These are phyloP conservation scores for Penstemon newberryi DNA, from an alignment of 257 asterid genomes.

Conservation along the genomic window DNA sequence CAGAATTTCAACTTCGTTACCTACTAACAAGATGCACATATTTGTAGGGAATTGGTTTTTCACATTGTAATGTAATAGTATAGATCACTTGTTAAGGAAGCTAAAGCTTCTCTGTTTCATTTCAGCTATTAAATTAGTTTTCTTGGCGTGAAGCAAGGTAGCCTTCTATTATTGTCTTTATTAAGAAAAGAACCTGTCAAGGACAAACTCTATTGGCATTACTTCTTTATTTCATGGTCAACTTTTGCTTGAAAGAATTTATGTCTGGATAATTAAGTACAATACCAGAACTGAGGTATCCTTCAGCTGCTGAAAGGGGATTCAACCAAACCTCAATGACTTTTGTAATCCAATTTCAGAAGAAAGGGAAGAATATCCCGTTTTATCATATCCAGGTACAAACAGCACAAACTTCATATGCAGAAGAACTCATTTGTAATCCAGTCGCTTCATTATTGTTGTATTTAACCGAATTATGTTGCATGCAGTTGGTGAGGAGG, in stretches of 20 bases:
- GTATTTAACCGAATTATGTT: neutral
- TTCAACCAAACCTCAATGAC: slow-evolving; percentile 66
- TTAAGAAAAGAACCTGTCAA: slow-evolving; percentile 40
- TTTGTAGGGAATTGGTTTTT: neutral
- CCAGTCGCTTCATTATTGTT: neutral
- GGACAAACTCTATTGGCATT: slow-evolving; percentile 22
- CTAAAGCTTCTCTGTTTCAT: slow-evolving; percentile 4
- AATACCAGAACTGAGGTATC: slow-evolving; percentile 47
- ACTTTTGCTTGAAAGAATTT: slow-evolving; percentile 60
- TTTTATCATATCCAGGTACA: slow-evolving; percentile 33
- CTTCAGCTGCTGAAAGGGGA: slow-evolving; percentile 69
- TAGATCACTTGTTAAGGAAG: slow-evolving; percentile 6
- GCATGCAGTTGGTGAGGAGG: slow-evolving; percentile 50
- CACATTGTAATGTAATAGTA: neutral
- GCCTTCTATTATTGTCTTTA: slow-evolving; percentile 41
- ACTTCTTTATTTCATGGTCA: slow-evolving; percentile 21
- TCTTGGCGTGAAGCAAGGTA: slow-evolving; percentile 26
- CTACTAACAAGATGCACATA: neutral
- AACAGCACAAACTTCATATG: neutral
- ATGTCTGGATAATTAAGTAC: slow-evolving; percentile 44
- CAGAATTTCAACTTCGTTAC: too few relatives aligned
- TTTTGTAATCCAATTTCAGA: slow-evolving; percentile 66
- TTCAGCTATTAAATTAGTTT: neutral
- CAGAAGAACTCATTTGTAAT: neutral
- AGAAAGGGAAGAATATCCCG: slow-evolving; percentile 49